Base-by-base conservation (phyloP, 805 yeast genomes). In the Teunomyces atbi region DNA sequence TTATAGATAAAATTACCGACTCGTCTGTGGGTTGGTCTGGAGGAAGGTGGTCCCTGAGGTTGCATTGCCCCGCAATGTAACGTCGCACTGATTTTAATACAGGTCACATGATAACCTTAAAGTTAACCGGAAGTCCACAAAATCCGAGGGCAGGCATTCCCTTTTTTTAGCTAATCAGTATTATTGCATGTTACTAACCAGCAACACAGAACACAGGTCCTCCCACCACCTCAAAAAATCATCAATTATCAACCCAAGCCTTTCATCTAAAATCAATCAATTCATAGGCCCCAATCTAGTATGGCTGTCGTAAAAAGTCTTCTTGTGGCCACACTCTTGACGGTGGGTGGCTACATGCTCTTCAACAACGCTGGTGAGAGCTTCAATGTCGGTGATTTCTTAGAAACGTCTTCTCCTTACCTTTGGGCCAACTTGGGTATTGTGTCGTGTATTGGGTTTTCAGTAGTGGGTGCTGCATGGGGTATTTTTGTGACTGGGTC, bases 401-500 rank as follows among this genome's bases (percentile, higher is more conserved):
- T 94, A 54, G 81, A 83, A 55, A 74, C 85, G 30, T 82, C 94
- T 2, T 89, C 97, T 18, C 99, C 99, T 5, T 94, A 94, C 65
- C 81, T 94, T 85, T 94, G 98, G 98, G 98, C 97, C 23, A 79
- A 81, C 52, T 68, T 90, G 52, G 99, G 99, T 45, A 89, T 94
- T 52, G 84, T 87, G 12, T 70, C 83, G 43, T 92, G 99, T 70
- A 90, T 95, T 56, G 98, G 98, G 11, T 78, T 94, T 49, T 84
- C 95, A 41, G 97, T 94, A 12, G 85, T 91, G 35, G 99, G 99
- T 33, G 99, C 99, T 12, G 98, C 98, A 4, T 94, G 99, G 99
- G 99, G 99, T 53, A 94, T 94, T 56, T 94, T 92, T 66, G 80
- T 94, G 51, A 92, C 98, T 2, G 99, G 99, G 34, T 77, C 97